A percentile compares a stretch with the other conserved stretches of the same genome.
Evolutionary conservation across 1,284 basidiomycete genomes (phyloP).

Genomic region (Ustilago shanxiensis): DNA sequence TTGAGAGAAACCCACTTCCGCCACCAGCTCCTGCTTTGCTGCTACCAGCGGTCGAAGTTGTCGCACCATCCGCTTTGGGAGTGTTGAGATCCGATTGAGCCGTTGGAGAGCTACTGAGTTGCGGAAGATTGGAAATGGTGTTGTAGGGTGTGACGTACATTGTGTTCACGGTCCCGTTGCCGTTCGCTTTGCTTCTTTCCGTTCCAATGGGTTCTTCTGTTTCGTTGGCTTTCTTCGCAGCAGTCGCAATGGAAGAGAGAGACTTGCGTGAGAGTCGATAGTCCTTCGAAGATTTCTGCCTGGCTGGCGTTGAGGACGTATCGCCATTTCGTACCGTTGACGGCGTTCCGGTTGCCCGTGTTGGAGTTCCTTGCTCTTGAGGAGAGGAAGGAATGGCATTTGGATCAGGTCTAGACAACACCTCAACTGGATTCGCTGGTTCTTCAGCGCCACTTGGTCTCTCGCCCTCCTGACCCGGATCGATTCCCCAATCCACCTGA

Average conservation of each 20-base stretch:
- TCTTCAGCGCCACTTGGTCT: constrained; percentile 22
- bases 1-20: constrained; percentile 27
- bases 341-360: constrained; percentile 3
- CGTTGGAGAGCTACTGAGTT: constrained; percentile 24
- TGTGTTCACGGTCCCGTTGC: constrained; percentile 34
- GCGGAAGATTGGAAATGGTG: constrained; percentile 14
- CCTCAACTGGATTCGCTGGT: constrained; percentile 39
- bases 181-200: constrained; percentile 1
- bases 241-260: constrained; percentile 22
- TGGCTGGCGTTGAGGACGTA: constrained; percentile 10
- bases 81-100: constrained; percentile 1
- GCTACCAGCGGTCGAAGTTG: neutral
- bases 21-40: neutral
- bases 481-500: constrained; percentile 37
- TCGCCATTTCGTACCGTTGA: neutral
- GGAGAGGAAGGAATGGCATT: neutral
- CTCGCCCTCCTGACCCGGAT: constrained; percentile 9
- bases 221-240: constrained; percentile 11
- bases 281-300: neutral
- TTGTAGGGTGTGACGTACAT: constrained; percentile 33
- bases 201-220: constrained; percentile 7
- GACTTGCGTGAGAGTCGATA: constrained; percentile 33
- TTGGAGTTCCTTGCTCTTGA: neutral
- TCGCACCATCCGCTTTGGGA: neutral
- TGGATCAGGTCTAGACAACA: constrained; percentile 42